Base-by-base conservation (phyloP, 257 asterid species). In the Nicotiana paniculata region DNA sequence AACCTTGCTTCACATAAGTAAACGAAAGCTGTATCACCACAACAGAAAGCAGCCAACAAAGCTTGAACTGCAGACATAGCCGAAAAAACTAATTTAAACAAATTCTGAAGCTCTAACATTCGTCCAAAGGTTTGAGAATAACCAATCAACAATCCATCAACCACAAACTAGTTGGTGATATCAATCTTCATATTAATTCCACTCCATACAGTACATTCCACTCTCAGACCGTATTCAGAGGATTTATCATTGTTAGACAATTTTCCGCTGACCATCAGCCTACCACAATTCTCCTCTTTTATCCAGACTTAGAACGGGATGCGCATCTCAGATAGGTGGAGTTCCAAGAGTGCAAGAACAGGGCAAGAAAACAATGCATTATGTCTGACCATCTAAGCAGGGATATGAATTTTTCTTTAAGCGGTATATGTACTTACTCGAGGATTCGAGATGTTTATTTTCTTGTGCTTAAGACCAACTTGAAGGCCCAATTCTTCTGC, bases 391-490 rank as follows among this genome's bases (percentile, higher is more conserved):
- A 26, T 5, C 35, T 57, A 24, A 30, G 35, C 81, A 51, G 76
- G 77, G 32, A 63, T 30, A 5, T 75, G 24, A 4, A 74, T 61
- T 15, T 74, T 26, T 54, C 30, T 74, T 74, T 74, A 48, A 74
- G 39, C 12, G 9, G 79, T 26, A 54, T 48, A 74, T 74, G 32
- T 61, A 89, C 98, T 91, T 89, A 95, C 99, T 89, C 99, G 93
- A 85, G 95, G 88, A 88, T 96, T 91, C 12, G 99, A 96, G 83
- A 96, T 93, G 91, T 96, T 96, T 81, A 96, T 96, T 89, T 94
- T 94, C 89, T 96, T 94, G 97, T 96, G 99, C 91, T 94, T 94
- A 85, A 96, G 86, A 72, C 92, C 94, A 80, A 96, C 93, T 81
- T 91, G 88, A 80, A 94, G 90, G 81, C 97, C 99, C 91, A 92